Percentiles rank a stretch among this genome's conserved stretches.
phyloP scores from a whole-genome alignment of 2,329 filamentous ascomycete species.

The Pseudogymnoascus sp. region DNA sequence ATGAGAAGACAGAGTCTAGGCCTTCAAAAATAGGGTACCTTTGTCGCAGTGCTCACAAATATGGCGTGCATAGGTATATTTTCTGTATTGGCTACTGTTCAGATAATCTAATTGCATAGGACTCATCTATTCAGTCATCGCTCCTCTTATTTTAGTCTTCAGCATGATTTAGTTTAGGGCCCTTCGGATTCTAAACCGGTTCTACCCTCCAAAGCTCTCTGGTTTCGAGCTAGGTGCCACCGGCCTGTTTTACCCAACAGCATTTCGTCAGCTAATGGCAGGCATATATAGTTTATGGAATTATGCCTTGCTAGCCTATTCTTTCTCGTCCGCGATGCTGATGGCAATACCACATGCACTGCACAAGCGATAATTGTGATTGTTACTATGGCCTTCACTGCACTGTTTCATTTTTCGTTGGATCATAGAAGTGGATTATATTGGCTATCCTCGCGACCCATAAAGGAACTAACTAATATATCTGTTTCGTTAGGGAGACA shows the following conservation, averaged over 20 bases:
- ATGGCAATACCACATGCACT: background rate
- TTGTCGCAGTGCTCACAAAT: conserved; percentile 16
- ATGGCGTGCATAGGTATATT: conserved; percentile 20
- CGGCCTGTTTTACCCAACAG: background rate
- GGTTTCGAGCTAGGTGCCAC: background rate
- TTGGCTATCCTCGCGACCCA: too few relatives aligned
- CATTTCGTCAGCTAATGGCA: conserved; percentile 10
- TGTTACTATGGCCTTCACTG: too few relatives aligned
- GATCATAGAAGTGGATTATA: too few relatives aligned
- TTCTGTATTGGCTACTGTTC: background rate
- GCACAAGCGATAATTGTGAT: too few relatives aligned
- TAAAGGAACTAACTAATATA: too few relatives aligned
- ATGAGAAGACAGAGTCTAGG: background rate
- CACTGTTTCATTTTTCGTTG: too few relatives aligned
- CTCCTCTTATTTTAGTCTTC: conserved; percentile 18
- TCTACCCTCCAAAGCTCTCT: background rate
- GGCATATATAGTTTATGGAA: conserved; percentile 13
- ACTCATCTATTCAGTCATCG: conserved; percentile 20
- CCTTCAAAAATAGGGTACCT: conserved; percentile 13
- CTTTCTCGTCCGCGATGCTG: conserved; percentile 9
- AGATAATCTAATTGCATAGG: conserved; percentile 13
- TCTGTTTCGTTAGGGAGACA: too few relatives aligned
- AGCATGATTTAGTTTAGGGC: conserved; percentile 16
- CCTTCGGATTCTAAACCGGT: conserved; percentile 18
- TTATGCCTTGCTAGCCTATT: conserved; percentile 12